Evolutionary conservation across 352 stramenopile species (phyloP).

Genomic region (Globisporangium parvum): DNA sequence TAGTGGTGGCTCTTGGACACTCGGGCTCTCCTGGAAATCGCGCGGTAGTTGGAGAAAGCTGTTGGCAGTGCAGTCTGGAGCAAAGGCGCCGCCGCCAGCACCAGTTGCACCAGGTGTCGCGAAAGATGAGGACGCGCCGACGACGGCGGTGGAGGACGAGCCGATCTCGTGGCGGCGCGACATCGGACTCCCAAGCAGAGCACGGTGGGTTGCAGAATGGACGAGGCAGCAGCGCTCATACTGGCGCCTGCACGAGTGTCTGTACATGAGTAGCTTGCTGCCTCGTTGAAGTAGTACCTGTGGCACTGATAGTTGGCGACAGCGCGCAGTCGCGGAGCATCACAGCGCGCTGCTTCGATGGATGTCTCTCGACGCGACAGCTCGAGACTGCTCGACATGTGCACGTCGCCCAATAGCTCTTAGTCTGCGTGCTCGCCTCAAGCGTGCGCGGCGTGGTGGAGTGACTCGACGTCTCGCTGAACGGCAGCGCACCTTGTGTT

Average conservation of each 20-base stretch:
- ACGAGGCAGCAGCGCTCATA: background rate
- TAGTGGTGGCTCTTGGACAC: background rate
- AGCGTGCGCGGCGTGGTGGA: too few species aligned
- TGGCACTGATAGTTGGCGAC: background rate
- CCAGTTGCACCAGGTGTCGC: too few species aligned
- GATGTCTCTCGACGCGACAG: background rate
- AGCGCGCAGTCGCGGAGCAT: background rate
- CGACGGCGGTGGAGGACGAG: constrained; percentile 6
- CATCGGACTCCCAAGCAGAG: constrained; percentile 11
- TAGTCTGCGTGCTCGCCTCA: too few species aligned
- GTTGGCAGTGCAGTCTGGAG: background rate
- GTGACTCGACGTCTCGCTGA: too few species aligned
- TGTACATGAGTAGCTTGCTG: too few species aligned
- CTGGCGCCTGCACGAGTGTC: background rate
- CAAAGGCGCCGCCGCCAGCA: too few species aligned
- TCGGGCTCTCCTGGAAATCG: too few species aligned
- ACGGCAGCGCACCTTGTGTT: too few species aligned
- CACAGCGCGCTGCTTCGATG: background rate
- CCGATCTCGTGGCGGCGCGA: constrained; percentile 9
- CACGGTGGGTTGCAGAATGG: constrained; percentile 11
- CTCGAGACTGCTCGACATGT: too few species aligned
- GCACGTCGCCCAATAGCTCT: too few species aligned
- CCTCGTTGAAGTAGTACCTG: too few species aligned
- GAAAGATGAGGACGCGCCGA: background rate
- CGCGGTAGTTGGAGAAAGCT: too few species aligned